Evolutionary conservation across 2,329 filamentous ascomycete species (phyloP), one percentile per base, ranked within the genome.

Genomic region (Salinomyces thailandicus): DNA sequence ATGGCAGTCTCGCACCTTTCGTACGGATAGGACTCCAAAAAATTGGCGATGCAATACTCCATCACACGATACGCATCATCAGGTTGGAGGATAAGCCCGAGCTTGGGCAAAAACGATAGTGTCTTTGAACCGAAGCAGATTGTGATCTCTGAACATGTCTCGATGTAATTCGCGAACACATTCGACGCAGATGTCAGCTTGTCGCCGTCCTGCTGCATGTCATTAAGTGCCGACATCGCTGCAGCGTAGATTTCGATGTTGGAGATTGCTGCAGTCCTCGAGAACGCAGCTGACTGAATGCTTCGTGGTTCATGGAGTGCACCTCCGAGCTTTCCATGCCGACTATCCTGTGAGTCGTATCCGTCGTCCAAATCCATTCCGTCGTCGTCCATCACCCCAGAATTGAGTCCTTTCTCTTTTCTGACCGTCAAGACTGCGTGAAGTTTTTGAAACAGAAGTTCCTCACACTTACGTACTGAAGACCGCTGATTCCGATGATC

Each of bases 1-100:
- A 85, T 64, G 3, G 81, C 76, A 14, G 79, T 73, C 60, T 95
- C 87, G 43, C 81, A 89, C 45, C 77, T 75, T 39, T 79, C 75
- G 49, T 80, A 80, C 18, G 75, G 70, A 39, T 76, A 72, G 3
- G 68, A 63, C 32, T 62, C 58, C 3, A 77, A 54, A 28, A 72
- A 62, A 18, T 60, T 59, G 35, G 69, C 62, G 14, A 62, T 69
- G 24, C 73, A 49, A 41, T 63, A 55, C 35, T 66, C 62, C 9
- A 76, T 53, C 5, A 76, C 47, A 4, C 48, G 53, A 15, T 67
- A 59, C 11, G 64, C 54, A 33, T 66, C 63, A n/a, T 43, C 35
- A 3, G 44, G 26, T 13, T 34, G 38, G 4, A 63, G 36, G 4
- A 36, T 30, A 6, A 59, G 31, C 14, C 49, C 48, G 5, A 54